These are phyloP conservation scores for Fusarium pseudocircinatum DNA, from an alignment of 2,329 filamentous ascomycete genomes.

Conservation along the genomic window DNA sequence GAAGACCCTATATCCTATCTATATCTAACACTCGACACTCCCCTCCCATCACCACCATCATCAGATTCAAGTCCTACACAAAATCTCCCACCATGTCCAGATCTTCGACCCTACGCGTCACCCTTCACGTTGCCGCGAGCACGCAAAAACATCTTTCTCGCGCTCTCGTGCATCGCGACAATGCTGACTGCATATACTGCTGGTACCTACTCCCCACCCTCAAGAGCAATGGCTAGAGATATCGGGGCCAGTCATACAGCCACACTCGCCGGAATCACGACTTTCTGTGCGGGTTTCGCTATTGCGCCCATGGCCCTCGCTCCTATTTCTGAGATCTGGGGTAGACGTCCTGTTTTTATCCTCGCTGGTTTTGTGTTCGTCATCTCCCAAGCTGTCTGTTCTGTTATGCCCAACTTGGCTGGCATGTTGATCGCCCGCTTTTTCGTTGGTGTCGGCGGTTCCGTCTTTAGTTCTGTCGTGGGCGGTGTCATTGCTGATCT, in stretches of 20 bases:
- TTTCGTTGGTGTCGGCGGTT: constrained; percentile 79
- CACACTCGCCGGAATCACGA: constrained; percentile 79
- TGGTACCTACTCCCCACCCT: constrained; percentile 79
- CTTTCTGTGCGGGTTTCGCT: constrained; percentile 83
- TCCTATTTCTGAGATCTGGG: constrained; percentile 88
- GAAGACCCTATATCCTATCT: constrained; percentile 49
- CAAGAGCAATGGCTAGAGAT: constrained; percentile 70
- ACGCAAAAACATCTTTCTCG: constrained; percentile 76
- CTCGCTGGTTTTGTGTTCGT: constrained; percentile 77
- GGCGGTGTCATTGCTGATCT: constrained; percentile 92
- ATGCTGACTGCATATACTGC: constrained; percentile 82
- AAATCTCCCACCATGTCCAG: constrained; percentile 66
- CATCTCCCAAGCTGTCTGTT: constrained; percentile 76
- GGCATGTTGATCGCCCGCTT: constrained; percentile 82
- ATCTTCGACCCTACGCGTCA: constrained; percentile 72
- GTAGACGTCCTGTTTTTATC: constrained; percentile 84
- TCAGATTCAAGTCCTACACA: constrained; percentile 32
- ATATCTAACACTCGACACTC: constrained; percentile 55
- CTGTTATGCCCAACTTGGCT: constrained; percentile 72
- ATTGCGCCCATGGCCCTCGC: constrained; percentile 88
- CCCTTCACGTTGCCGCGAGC: constrained; percentile 77
- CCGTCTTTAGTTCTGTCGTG: constrained; percentile 86
- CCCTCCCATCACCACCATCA: constrained; percentile 46
- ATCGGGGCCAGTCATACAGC: constrained; percentile 73
- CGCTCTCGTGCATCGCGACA: constrained; percentile 80